Conservation (phyloP, 164 flowering plant species). For the Hamamelis virginiana region DNA sequence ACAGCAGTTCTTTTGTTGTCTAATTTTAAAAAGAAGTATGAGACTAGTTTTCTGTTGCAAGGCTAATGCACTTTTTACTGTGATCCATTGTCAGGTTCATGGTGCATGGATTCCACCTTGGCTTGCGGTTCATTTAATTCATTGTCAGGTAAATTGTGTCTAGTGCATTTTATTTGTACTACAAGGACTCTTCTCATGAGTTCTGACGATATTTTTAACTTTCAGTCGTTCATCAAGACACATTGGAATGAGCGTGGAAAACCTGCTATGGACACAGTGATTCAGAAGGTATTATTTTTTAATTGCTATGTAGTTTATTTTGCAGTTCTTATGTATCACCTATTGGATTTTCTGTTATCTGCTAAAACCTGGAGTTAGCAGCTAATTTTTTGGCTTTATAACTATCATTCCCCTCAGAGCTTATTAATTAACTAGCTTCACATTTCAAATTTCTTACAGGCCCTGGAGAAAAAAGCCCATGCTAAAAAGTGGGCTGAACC, state of each 20-base stretch:
- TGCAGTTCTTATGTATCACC: neutral
- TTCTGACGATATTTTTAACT: neutral
- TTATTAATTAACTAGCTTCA: neutral
- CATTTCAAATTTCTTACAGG: slow-evolving; percentile 38
- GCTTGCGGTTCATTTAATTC: slow-evolving; percentile 59
- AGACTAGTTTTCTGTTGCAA: neutral
- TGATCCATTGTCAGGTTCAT: slow-evolving; percentile 58
- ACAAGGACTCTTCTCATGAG: neutral
- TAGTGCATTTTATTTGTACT: neutral
- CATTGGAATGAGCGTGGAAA: slow-evolving; percentile 52
- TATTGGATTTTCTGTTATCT: neutral
- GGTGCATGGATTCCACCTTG: slow-evolving; percentile 98
- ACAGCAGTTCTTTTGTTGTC: too few species aligned
- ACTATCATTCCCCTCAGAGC: neutral
- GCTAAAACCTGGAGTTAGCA: neutral
- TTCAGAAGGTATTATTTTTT: slow-evolving; percentile 34
- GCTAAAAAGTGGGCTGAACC: slow-evolving; percentile 83
- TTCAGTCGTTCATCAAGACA: slow-evolving; percentile 41
- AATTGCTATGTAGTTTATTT: neutral
- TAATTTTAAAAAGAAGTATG: too few species aligned
- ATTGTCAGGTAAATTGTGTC: slow-evolving; percentile 51
- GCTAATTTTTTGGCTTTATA: neutral
- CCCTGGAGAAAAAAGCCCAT: slow-evolving; percentile 58
- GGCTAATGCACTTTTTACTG: slow-evolving; percentile 8
- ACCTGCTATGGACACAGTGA: slow-evolving; percentile 36